Percentiles rank a stretch among this genome's conserved stretches.
phyloP scores from a whole-genome alignment of 306 rosid genomes.

The Vachellia pachyceras region DNA sequence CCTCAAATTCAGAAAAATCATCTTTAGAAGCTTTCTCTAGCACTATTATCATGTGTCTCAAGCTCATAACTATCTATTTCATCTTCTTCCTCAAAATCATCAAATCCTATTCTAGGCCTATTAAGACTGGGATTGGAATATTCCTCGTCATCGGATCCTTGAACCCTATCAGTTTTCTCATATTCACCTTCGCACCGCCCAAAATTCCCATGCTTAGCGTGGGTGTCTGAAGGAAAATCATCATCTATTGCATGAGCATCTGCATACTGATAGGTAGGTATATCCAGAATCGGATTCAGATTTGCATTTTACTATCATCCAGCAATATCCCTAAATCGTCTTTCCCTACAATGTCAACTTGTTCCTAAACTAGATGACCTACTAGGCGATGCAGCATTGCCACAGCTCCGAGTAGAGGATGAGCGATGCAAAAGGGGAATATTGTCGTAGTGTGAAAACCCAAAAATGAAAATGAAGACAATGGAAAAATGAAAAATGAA shows the following conservation, averaged over 20 bases:
- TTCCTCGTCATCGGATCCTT: slow-evolving; percentile 55
- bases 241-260: slow-evolving; percentile 66
- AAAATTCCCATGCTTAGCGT: slow-evolving; percentile 52
- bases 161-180: slow-evolving; percentile 47
- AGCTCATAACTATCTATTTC: slow-evolving; percentile 87
- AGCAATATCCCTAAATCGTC: no score
- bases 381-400: no score
- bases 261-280: slow-evolving; percentile 76
- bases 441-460: no score
- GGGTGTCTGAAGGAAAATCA: slow-evolving; percentile 51
- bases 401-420: no score
- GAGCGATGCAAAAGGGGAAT: no score
- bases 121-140: slow-evolving; percentile 50
- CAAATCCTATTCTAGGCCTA: slow-evolving; percentile 76
- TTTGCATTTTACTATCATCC: no score
- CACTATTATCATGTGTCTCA: slow-evolving; percentile 53
- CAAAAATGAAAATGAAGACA: no score
- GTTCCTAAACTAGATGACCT: no score
- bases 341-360: no score
- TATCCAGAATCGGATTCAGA: no score
- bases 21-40: slow-evolving; percentile 53
- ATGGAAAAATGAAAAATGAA: no score
- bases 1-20: slow-evolving; percentile 65
- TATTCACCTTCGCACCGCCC: slow-evolving; percentile 53
- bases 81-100: slow-evolving; percentile 93